Base-by-base conservation (phyloP, 1,284 basidiomycete species). In the Ustilago crameri region DNA sequence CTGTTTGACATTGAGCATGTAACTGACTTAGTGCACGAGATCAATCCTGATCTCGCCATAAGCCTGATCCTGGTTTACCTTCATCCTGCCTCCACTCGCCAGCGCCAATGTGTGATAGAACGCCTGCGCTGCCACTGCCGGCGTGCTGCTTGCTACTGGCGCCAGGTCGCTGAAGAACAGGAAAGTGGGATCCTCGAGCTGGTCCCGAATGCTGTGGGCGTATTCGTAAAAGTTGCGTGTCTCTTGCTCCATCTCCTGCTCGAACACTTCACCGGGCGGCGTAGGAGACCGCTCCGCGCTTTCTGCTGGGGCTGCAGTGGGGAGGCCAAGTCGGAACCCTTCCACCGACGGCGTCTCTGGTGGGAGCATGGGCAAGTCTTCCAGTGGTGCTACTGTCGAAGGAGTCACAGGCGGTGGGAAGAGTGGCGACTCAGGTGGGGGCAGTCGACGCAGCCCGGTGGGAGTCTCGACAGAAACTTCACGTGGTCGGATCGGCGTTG, bases 81-180 rank as follows among this genome's bases (percentile, higher is more conserved):
- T 62, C 17, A 84, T 26, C 5, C 50, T 51, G 0, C 66, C 58
- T 18, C 61, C 66, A 20, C 55, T 80, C 0, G 77, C 70, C 1
- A 84, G 53, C 3, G 68, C 58, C 18, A 84, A 58, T 3, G 78
- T 56, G 40, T 83, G 81, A 47, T 82, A 83, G 47, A 84, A 71
- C 4, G 80, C 83, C 38, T 75, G 69, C 14, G 83, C 81, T 5
- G 83, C 83, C 3, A 81, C 75, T 0, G 49, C 51, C 3, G 76
- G 66, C 12, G 60, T 67, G 15, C 75, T 78, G 15, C 56, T 52
- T 0, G 70, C 58, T 0, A 76, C 62, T 0, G 71, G 66, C 3
- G 50, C 67, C 32, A 74, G 51, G 43, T 74, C 72, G 56, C 72
- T 70, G 9, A 71, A 74, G 49, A 72, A 68, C 43, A 74, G 41